A percentile compares a stretch with the other conserved stretches of the same genome.
Conservation (phyloP, 2,329 filamentous ascomycete genomes). For the Phoma sp. region DNA sequence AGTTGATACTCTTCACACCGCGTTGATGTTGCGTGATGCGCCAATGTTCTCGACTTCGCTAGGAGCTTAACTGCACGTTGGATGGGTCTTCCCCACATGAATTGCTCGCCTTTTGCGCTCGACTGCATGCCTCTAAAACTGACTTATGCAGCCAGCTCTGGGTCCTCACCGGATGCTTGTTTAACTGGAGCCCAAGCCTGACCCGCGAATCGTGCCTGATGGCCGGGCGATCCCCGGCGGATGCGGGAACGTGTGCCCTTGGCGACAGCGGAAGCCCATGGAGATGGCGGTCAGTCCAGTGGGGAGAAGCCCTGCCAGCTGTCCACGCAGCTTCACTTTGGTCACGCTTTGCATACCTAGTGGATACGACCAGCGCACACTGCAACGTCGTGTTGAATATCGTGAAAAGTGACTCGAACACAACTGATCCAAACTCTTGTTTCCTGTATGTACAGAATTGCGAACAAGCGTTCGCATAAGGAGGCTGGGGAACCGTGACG, state of each 20-base stretch:
- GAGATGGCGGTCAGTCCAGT: slow-evolving; percentile 19
- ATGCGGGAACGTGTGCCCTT: slow-evolving; percentile 16
- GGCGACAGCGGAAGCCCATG: slow-evolving; percentile 8
- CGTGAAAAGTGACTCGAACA: background rate
- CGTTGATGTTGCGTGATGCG: background rate
- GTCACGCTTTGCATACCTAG: slow-evolving; percentile 3
- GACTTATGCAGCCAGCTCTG: slow-evolving; percentile 16
- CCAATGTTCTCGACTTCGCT: slow-evolving; percentile 11
- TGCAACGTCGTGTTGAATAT: background rate
- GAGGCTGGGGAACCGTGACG: slow-evolving; percentile 17
- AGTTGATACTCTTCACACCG: slow-evolving; percentile 22
- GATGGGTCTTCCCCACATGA: slow-evolving; percentile 18
- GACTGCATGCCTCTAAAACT: slow-evolving; percentile 14
- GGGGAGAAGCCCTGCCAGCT: slow-evolving; percentile 18
- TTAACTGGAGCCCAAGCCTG: slow-evolving; percentile 14
- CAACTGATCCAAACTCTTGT: slow-evolving; percentile 9
- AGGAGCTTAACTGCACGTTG: slow-evolving; percentile 14
- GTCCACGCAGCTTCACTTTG: slow-evolving; percentile 17
- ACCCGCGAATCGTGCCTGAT: slow-evolving; percentile 17
- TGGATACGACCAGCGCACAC: slow-evolving; percentile 16
- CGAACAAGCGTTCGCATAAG: slow-evolving; percentile 17
- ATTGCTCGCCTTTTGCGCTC: slow-evolving; percentile 9
- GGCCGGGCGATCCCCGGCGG: slow-evolving; percentile 22
- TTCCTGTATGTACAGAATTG: slow-evolving; percentile 5
- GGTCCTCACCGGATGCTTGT: slow-evolving; percentile 29